Evolutionary conservation across 2,329 filamentous ascomycete species (phyloP).

Genomic region (Penicillium sp.): DNA sequence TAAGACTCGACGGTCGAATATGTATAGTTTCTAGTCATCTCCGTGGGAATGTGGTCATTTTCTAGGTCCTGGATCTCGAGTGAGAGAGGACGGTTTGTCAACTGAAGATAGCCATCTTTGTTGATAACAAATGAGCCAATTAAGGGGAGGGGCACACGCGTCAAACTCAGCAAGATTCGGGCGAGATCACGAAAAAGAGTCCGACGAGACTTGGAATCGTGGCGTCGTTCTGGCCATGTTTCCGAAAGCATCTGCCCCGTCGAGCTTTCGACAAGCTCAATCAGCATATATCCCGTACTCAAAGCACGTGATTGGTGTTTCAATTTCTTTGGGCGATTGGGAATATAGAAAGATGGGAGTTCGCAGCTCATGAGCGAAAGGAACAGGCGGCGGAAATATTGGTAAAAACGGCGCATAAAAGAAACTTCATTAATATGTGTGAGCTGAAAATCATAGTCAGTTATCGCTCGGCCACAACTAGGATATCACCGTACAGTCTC

Average conservation of each 20-base stretch:
- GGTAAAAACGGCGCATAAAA: background rate
- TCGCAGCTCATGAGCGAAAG: slow-evolving; percentile 1
- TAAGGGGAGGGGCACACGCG: slow-evolving; percentile 3
- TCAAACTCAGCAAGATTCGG: slow-evolving; percentile 1
- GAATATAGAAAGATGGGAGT: slow-evolving; percentile 1
- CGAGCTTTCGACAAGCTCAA: slow-evolving; percentile 12
- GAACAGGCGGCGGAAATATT: slow-evolving; percentile 1
- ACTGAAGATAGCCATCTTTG: background rate
- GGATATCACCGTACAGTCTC: slow-evolving; percentile 9
- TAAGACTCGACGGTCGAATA: slow-evolving; percentile 7
- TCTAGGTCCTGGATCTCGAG: slow-evolving; percentile 10
- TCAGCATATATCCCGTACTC: slow-evolving; percentile 10
- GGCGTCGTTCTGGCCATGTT: slow-evolving; percentile 9
- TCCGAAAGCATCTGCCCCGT: slow-evolving; percentile 15
- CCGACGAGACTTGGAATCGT: slow-evolving; percentile 3
- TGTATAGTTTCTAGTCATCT: slow-evolving; percentile 5
- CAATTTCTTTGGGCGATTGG: background rate
- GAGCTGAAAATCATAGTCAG: slow-evolving; percentile 1
- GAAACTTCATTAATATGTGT: slow-evolving; percentile 4
- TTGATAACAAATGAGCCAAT: slow-evolving; percentile 7
- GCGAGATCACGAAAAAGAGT: slow-evolving; percentile 8
- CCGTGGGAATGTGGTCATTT: slow-evolving; percentile 1
- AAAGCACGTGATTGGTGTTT: background rate
- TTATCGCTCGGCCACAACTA: background rate
- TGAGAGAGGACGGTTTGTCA: slow-evolving; percentile 10